Conservation (phyloP, 139 green algal species). For the Diplosphaera chodatii region DNA sequence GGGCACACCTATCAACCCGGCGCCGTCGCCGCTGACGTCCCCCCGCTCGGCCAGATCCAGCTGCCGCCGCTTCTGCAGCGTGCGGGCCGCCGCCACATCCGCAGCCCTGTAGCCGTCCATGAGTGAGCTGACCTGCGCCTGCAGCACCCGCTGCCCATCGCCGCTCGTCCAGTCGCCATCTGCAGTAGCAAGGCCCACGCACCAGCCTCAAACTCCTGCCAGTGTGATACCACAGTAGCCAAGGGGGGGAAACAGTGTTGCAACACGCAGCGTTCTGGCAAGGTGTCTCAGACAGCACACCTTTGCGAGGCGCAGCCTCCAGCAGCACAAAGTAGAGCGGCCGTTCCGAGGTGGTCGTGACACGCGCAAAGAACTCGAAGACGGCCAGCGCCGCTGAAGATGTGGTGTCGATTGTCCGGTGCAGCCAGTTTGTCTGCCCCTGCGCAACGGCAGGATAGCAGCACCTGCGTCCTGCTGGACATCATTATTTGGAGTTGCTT, state of each 20-base stretch:
- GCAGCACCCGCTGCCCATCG: background rate
- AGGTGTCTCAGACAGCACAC: too few relatives aligned
- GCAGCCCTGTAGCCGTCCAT: slow-evolving; percentile 7
- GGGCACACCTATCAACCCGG: background rate
- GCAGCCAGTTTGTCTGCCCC: background rate
- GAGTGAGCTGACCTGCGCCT: background rate
- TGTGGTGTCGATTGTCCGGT: background rate
- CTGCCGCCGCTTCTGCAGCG: background rate
- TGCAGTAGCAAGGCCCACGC: background rate
- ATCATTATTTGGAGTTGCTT: too few relatives aligned
- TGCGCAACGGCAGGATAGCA: background rate
- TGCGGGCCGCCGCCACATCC: slow-evolving; percentile 6
- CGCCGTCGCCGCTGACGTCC: background rate
- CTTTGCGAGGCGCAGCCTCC: slow-evolving; percentile 2
- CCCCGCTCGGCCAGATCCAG: background rate
- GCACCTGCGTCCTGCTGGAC: too few relatives aligned
- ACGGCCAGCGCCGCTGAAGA: background rate
- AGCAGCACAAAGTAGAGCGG: slow-evolving; percentile 50
- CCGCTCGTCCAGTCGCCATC: background rate
- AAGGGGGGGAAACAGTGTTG: too few relatives aligned
- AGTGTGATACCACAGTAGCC: too few relatives aligned
- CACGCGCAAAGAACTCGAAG: slow-evolving; percentile 17
- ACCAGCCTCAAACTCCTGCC: too few relatives aligned
- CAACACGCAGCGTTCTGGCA: too few relatives aligned
- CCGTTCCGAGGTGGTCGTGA: slow-evolving; percentile 29